Evolutionary conservation across 176 grass and related monocot genomes (phyloP).

Genomic region (Phragmites australis): DNA sequence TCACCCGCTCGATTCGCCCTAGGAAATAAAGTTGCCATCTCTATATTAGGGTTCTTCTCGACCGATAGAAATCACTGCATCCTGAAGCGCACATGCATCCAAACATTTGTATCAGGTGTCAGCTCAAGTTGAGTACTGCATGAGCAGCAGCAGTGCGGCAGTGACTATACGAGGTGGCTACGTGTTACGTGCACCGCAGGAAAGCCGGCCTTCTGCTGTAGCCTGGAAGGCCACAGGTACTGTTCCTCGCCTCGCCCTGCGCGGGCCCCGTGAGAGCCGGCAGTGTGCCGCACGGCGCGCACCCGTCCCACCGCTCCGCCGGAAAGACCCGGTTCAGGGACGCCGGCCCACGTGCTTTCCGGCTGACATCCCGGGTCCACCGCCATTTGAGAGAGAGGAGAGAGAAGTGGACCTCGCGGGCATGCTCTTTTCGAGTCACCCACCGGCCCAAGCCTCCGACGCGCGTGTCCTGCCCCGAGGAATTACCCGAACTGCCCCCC

Average conservation of each 20-base stretch:
- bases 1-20: not conserved
- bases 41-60: not conserved
- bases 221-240: not conserved
- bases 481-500: constrained; percentile 46
- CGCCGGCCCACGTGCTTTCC: not conserved
- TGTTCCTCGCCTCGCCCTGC: not conserved
- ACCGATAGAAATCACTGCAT: not conserved
- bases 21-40: not conserved
- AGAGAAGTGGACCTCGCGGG: not conserved
- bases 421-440: constrained; percentile 31
- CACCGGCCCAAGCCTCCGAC: constrained; percentile 36
- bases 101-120: not conserved
- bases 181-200: not conserved
- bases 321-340: not conserved
- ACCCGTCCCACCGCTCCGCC: not conserved
- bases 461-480: constrained; percentile 2
- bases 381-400: not conserved
- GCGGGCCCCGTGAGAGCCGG: not conserved
- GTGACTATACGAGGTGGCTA: not conserved
- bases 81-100: not conserved
- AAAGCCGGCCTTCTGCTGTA: not conserved
- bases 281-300: constrained; percentile 23
- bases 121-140: not conserved
- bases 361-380: not conserved
- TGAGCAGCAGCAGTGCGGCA: not conserved